A percentile compares a stretch with the other conserved stretches of the same genome.
These are phyloP conservation scores for Arthromyces matolae DNA, from an alignment of 768 basidiomycete genomes.

Conservation along the genomic window DNA sequence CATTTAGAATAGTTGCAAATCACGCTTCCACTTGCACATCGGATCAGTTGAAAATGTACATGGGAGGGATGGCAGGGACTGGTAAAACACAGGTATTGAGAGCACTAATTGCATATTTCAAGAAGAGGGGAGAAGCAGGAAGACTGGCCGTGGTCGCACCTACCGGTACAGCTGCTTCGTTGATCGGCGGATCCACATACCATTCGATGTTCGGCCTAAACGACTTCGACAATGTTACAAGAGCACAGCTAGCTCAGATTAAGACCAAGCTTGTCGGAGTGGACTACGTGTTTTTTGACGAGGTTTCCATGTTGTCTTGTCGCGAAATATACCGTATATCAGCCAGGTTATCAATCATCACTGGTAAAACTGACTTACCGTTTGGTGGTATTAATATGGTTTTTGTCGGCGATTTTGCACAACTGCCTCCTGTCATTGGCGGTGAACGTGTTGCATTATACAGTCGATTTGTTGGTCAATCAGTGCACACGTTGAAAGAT, in stretches of 20 bases:
- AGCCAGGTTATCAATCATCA: neutral
- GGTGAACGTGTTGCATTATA: slow-evolving; percentile 16
- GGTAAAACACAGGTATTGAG: slow-evolving; percentile 17
- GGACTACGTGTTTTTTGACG: neutral
- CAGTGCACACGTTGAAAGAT: neutral
- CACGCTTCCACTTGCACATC: neutral
- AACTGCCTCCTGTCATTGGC: slow-evolving; percentile 32
- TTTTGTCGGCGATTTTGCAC: slow-evolving; percentile 43
- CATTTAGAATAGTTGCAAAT: neutral
- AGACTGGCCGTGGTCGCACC: slow-evolving; percentile 11
- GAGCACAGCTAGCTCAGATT: neutral
- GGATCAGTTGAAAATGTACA: neutral
- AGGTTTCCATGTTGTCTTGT: slow-evolving; percentile 14
- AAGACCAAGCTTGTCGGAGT: slow-evolving; percentile 1
- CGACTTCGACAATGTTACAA: neutral
- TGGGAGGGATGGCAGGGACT: slow-evolving; percentile 17
- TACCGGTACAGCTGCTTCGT: slow-evolving; percentile 17
- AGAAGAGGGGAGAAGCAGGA: neutral
- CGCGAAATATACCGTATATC: neutral
- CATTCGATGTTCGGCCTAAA: slow-evolving; percentile 16
- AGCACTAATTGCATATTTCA: slow-evolving; percentile 14
- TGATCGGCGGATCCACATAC: slow-evolving; percentile 18
- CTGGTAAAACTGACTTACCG: neutral
- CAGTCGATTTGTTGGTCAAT: slow-evolving; percentile 10
- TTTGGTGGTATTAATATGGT: slow-evolving; percentile 38